A percentile compares a stretch with the other conserved stretches of the same genome.
phyloP scores from a whole-genome alignment of 2,329 filamentous ascomycete genomes.

The Phialophora macrospora region DNA sequence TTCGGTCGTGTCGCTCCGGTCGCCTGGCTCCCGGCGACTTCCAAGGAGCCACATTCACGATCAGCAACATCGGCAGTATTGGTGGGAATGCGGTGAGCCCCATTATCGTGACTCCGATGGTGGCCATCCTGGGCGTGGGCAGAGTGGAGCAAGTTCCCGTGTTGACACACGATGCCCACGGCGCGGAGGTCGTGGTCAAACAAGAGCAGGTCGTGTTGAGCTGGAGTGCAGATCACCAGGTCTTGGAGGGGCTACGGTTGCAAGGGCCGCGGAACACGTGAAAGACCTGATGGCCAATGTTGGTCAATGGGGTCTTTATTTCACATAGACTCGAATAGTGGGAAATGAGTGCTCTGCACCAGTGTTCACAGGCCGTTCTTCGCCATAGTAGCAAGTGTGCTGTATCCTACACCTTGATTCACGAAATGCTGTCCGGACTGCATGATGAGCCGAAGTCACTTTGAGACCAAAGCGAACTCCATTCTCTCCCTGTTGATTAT shows the following conservation, averaged over 20 bases:
- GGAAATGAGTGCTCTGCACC: too few species aligned
- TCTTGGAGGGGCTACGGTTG: conserved; percentile 95
- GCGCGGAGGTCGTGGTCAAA: conserved; percentile 65
- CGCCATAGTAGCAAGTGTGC: too few species aligned
- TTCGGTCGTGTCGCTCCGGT: conserved; percentile 76
- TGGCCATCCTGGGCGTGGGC: conserved; percentile 68
- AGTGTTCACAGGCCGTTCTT: too few species aligned
- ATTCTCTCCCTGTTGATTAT: too few species aligned
- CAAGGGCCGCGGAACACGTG: conserved; percentile 72
- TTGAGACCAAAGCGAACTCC: too few species aligned
- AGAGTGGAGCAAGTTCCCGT: conserved; percentile 78
- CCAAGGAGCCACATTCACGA: conserved; percentile 84
- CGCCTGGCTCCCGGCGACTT: conserved; percentile 78
- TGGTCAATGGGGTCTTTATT: too few species aligned
- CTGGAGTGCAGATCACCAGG: conserved; percentile 93
- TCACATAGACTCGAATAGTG: too few species aligned
- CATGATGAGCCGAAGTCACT: too few species aligned
- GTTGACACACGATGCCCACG: conserved; percentile 59
- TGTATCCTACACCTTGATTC: too few species aligned
- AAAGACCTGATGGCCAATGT: too few species aligned
- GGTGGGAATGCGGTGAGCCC: conserved; percentile 90
- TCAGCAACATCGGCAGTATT: conserved; percentile 95
- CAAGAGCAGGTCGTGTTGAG: conserved; percentile 87
- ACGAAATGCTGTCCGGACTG: too few species aligned
- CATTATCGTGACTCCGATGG: conserved; percentile 85